Evolutionary conservation across 352 stramenopile genomes (phyloP), one percentile per base, ranked within the genome.

Genomic region (Phytophthora constricta): DNA sequence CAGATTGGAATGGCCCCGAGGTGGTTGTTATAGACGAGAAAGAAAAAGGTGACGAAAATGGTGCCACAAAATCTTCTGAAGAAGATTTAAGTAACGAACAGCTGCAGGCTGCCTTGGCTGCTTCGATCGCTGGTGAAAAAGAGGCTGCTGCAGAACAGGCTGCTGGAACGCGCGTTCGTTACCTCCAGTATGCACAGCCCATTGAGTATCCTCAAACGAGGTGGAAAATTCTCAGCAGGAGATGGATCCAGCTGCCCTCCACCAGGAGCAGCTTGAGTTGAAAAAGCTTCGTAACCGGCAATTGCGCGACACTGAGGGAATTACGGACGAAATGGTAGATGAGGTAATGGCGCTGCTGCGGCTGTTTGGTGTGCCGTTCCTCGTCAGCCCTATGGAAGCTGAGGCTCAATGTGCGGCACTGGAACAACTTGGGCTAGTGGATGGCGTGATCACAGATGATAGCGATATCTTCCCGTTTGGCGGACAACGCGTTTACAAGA

Each of bases 371-470:
- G 92, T 99, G 17, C 98, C 98, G 0, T 99, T 97, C 73, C 72
- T 99, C n/a, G 94, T 99, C 27, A 97, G 97, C n/a, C 98, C 98
- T 1, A 98, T 98, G 79, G 98, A 99, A 80, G 98, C 98, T 2
- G 98, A 99, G 79, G 97, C 98, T 4, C 98, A 99, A 74, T 99
- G 98, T 77, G 97, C 96, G 7, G 86, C 89, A 27, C 81, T 99
- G 26, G 97, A 99, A 72, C 78, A 96, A 57, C 77, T 97, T 43
- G 96, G 97, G 5, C 73, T 99, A 3, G 98, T 99, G 5, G 89
- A 99, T 72, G 98, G 98, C 4, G 96, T 99, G 50, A 97, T 99
- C 43, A 99, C 97, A 1, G 97, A 99, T 65, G 98, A 99, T 77
- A 98, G 88, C 52, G 88, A 96, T 61, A 94, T 96, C 31, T 96